Evolutionary conservation across 805 yeast species (phyloP), one percentile per base, ranked within the genome.

Genomic region (Diddensiella caesifluorescens): DNA sequence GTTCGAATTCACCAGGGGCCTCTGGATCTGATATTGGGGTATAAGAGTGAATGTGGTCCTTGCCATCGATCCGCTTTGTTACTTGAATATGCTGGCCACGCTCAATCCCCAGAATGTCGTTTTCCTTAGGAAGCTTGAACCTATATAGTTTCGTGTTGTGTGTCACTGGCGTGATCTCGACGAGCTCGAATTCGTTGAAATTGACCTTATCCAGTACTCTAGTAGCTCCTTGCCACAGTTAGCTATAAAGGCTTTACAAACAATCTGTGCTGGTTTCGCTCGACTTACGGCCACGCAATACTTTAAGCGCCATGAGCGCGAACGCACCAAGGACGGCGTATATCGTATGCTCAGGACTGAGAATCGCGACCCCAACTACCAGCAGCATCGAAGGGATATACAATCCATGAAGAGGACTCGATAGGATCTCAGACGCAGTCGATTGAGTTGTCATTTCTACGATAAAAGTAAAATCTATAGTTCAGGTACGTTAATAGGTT

Each of bases 41-140:
- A 68, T 90, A 89, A 27, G 38, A 19, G 15, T 29, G 32, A 6
- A 29, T 13, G 12, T 12, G 10, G 27, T 25, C 9, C 32, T 29
- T 13, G 7, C 15, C 32, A 5, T 28, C 23, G 35, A 16, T 16
- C 6, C 10, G 7, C 19, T 83, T 89, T 65, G 84, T 84, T 55
- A 88, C 80, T 32, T 63, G 68, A 59, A 90, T 81, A 62, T 90
- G 97, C 68, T 90, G 97, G 41, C 97, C 97, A 57, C 86, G 81
- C 43, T 96, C 96, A 50, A 90, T 73, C 6, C 96, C 96, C 48
- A 90, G 73, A 35, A 78, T 70, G 59, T 84, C 88, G 39, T 76
- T 71, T 27, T 80, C 71, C 49, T 74, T 71, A 40, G 95, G 95
- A 53, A 90, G 74, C 9, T 81, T 85, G 59, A 90, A 87, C 58